Conservation (phyloP, 805 yeast species). For the Pichia ethanolica region DNA sequence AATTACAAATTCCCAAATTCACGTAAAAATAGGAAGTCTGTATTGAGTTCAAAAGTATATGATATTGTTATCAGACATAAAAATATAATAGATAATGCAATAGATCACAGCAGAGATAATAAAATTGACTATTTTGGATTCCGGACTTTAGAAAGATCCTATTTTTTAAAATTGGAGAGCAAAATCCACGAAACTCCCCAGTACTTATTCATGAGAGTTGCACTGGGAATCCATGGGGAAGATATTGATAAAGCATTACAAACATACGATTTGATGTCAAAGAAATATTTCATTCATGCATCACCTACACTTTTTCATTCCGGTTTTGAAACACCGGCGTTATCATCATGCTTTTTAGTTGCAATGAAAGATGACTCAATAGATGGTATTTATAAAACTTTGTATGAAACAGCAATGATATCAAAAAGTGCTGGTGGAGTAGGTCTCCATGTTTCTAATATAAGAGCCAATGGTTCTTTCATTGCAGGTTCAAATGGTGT, state of each 20-base stretch:
- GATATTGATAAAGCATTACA: constrained; percentile 61
- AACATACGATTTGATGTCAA: constrained; percentile 83
- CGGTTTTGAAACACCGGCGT: constrained; percentile 76
- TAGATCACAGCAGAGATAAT: constrained; percentile 68
- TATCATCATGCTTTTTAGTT: constrained; percentile 87
- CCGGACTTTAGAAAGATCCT: constrained; percentile 86
- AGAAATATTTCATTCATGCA: constrained; percentile 84
- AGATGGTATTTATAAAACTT: constrained; percentile 88
- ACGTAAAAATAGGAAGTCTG: background rate
- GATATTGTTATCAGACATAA: constrained; percentile 51
- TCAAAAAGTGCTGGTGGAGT: constrained; percentile 96
- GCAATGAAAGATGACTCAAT: constrained; percentile 93
- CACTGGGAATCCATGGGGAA: constrained; percentile 79
- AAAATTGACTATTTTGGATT: constrained; percentile 80
- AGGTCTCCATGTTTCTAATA: constrained; percentile 83
- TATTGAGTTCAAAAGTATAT: constrained; percentile 26
- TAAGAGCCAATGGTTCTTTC: constrained; percentile 78
- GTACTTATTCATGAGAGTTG: constrained; percentile 82
- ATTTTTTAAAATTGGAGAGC: constrained; percentile 59
- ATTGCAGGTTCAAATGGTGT: constrained; percentile 91
- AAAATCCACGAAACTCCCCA: constrained; percentile 87
- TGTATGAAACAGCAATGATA: constrained; percentile 81
- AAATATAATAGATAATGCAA: constrained; percentile 58
- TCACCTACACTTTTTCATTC: constrained; percentile 94
- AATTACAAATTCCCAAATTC: constrained; percentile 54